Conservation (phyloP, 176 grass and related monocot species). For the Puya raimondii region DNA sequence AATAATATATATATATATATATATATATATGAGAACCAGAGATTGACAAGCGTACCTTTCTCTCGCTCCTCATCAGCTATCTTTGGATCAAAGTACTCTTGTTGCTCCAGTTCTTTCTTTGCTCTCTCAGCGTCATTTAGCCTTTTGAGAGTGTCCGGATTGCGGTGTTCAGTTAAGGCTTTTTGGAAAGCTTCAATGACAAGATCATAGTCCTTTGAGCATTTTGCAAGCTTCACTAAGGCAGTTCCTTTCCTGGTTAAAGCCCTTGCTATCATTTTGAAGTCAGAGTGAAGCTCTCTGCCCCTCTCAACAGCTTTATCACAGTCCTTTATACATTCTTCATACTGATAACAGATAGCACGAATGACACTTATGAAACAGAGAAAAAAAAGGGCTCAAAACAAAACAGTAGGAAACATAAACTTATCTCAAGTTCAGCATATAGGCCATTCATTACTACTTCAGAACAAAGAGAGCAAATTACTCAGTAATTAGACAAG, state of each 20-base stretch:
- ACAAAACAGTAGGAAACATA: background rate
- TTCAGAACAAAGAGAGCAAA: too few species aligned
- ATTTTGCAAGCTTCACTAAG: constrained; percentile 67
- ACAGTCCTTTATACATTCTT: constrained; percentile 95
- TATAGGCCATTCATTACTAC: background rate
- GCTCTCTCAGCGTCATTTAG: constrained; percentile 86
- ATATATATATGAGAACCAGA: background rate
- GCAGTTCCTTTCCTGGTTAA: constrained; percentile 99
- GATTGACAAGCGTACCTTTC: constrained; percentile 47
- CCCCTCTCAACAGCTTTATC: constrained; percentile 94
- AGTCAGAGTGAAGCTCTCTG: constrained; percentile 92
- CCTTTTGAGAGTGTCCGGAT: constrained; percentile 84
- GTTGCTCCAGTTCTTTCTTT: constrained; percentile 96
- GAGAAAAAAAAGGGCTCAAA: background rate
- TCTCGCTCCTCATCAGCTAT: constrained; percentile 89
- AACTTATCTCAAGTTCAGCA: background rate
- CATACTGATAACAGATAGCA: constrained; percentile 31
- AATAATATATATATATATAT: too few species aligned
- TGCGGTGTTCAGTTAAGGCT: constrained; percentile 92
- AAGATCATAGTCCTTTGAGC: constrained; percentile 69
- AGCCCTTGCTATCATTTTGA: constrained; percentile 91
- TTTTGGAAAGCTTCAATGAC: constrained; percentile 91
- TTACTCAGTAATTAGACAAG: too few species aligned
- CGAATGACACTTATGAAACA: background rate
- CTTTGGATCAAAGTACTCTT: constrained; percentile 89